These are phyloP conservation scores for Trichoderma atrobrunneum DNA, from an alignment of 2,329 filamentous ascomycete genomes.

Conservation along the genomic window DNA sequence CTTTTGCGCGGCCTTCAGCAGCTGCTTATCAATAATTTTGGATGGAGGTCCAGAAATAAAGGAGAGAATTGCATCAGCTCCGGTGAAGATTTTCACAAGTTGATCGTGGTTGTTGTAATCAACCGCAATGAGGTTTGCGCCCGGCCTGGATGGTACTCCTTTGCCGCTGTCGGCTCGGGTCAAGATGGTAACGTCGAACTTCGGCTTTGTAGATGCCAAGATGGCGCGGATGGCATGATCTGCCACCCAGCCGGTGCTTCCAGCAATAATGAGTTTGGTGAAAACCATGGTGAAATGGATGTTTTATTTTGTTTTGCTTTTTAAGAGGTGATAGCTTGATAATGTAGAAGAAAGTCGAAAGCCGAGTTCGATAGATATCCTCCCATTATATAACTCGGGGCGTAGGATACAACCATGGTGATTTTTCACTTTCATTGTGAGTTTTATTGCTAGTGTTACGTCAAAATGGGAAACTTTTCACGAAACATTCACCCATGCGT, in stretches of 20 bases:
- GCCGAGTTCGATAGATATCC: neutral
- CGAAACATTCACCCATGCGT: neutral
- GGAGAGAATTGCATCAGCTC: slow-evolving; percentile 14
- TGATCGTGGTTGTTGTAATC: neutral
- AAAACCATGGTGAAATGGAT: neutral
- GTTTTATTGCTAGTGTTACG: neutral
- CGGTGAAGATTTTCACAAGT: slow-evolving; percentile 1
- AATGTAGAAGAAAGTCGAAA: neutral
- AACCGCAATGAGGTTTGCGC: neutral
- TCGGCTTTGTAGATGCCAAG: slow-evolving; percentile 13
- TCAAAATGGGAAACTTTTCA: neutral
- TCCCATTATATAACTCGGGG: neutral
- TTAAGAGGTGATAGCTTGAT: neutral
- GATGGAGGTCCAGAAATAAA: neutral
- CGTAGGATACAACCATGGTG: neutral
- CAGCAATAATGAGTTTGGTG: slow-evolving; percentile 17
- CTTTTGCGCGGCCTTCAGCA: slow-evolving; percentile 14
- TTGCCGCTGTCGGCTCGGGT: slow-evolving; percentile 3
- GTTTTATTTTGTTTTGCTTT: neutral
- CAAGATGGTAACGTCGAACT: slow-evolving; percentile 17
- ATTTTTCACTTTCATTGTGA: neutral
- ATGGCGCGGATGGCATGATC: slow-evolving; percentile 7
- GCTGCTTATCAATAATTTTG: neutral
- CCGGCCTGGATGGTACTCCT: neutral
- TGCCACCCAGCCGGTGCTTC: slow-evolving; percentile 6